A percentile compares a stretch with the other conserved stretches of the same genome.
Conservation (phyloP, 768 basidiomycete species). For the Dentipellis sp. region DNA sequence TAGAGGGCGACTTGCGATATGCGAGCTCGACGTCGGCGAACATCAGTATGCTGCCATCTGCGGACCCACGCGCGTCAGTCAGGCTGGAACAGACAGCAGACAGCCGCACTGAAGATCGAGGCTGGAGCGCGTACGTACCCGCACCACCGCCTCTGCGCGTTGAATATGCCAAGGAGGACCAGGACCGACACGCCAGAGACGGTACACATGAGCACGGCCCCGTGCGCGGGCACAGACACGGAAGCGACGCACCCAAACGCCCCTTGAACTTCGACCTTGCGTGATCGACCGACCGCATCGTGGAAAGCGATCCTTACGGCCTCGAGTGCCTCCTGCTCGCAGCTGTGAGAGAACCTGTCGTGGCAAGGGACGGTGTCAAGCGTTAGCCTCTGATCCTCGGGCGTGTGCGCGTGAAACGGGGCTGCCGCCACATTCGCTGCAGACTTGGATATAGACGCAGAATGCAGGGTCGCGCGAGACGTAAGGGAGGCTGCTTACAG, state of each 20-base stretch:
- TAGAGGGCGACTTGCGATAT: slow-evolving; percentile 1
- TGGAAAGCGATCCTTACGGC: neutral
- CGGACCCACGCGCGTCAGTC: neutral
- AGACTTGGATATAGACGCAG: too few species aligned
- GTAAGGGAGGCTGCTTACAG: neutral
- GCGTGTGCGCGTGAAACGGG: too few species aligned
- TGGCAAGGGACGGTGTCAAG: too few species aligned
- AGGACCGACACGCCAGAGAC: neutral
- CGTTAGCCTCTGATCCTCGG: too few species aligned
- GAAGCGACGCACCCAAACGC: neutral
- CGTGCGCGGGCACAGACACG: neutral
- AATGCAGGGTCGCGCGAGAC: neutral
- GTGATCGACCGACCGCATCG: neutral
- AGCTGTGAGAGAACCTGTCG: slow-evolving; percentile 1
- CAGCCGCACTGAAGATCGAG: neutral
- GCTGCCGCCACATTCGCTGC: too few species aligned
- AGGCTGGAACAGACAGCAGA: neutral
- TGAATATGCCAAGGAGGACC: too few species aligned
- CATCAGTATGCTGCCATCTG: slow-evolving; percentile 17
- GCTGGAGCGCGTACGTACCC: neutral
- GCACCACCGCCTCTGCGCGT: neutral
- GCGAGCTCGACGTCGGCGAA: slow-evolving; percentile 9
- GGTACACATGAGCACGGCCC: neutral
- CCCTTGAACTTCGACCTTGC: neutral
- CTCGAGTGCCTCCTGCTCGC: slow-evolving; percentile 1